These are phyloP conservation scores for Aspergillus sp. DNA, from an alignment of 2,329 filamentous ascomycete genomes.

Conservation along the genomic window DNA sequence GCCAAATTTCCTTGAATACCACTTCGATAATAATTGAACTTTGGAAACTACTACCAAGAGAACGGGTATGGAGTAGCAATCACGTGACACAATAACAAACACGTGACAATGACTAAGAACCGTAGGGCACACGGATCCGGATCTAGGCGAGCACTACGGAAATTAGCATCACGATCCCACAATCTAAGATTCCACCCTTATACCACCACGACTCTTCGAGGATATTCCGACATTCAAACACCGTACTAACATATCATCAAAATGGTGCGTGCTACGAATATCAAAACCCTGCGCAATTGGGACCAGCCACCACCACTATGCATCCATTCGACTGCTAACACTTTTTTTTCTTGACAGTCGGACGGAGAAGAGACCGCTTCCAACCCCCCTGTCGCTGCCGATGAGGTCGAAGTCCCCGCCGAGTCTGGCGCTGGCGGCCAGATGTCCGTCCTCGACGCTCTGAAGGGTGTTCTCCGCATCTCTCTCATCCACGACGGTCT, in stretches of 20 bases:
- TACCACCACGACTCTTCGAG: conserved; percentile 51
- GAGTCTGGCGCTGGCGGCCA: conserved; percentile 68
- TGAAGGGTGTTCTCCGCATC: conserved; percentile 98
- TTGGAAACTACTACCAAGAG: too few species aligned
- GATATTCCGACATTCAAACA: conserved; percentile 51
- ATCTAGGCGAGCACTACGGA: conserved; percentile 30
- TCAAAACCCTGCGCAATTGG: neutral
- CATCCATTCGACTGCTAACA: neutral
- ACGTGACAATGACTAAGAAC: conserved; percentile 13
- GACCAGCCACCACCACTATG: neutral
- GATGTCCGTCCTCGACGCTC: conserved; percentile 97
- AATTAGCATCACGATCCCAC: conserved; percentile 24
- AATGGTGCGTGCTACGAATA: conserved; percentile 43
- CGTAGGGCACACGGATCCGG: conserved; percentile 22
- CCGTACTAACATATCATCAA: conserved; percentile 32
- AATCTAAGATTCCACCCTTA: conserved; percentile 23
- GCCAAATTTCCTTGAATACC: neutral
- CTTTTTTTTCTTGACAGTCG: conserved; percentile 62
- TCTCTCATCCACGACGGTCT: conserved; percentile 99
- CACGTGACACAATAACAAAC: neutral
- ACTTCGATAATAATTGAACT: neutral
- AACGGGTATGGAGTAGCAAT: too few species aligned
- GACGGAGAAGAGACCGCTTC: conserved; percentile 99
- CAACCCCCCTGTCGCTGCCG: conserved; percentile 62
- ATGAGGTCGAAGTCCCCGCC: conserved; percentile 94